Conservation (phyloP, 495 filamentous ascomycete species). For the Cercophora scortea region DNA sequence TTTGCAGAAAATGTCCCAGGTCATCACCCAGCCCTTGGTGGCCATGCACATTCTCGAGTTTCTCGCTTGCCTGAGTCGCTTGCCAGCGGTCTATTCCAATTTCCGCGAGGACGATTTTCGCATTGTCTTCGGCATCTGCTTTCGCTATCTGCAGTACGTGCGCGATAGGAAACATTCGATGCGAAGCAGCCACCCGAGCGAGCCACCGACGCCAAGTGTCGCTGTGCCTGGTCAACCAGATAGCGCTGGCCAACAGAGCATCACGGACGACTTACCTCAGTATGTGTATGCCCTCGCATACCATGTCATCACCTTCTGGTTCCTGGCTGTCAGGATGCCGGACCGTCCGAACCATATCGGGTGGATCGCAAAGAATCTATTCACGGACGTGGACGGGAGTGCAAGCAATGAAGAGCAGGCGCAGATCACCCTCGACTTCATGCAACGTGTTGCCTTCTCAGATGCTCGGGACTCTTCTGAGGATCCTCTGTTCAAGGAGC, state of each 20-base stretch:
- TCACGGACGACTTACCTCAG: conserved; percentile 63
- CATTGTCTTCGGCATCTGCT: conserved; percentile 88
- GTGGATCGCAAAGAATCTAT: conserved; percentile 88
- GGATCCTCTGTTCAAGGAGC: conserved; percentile 53
- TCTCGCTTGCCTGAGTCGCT: conserved; percentile 71
- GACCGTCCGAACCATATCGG: conserved; percentile 77
- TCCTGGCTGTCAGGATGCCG: conserved; percentile 72
- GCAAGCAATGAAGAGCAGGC: conserved; percentile 84
- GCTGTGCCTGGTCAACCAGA: conserved; percentile 13
- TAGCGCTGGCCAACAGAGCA: conserved; percentile 22
- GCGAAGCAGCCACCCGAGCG: conserved; percentile 24
- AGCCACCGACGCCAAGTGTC: conserved; percentile 22
- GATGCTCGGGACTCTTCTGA: conserved; percentile 67
- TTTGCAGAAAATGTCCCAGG: conserved; percentile 84
- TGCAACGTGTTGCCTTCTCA: conserved; percentile 84
- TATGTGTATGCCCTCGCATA: conserved; percentile 92
- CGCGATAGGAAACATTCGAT: conserved; percentile 40
- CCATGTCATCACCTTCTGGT: conserved; percentile 96
- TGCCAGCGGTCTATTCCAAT: conserved; percentile 79
- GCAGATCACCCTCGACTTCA: conserved; percentile 88
- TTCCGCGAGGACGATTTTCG: conserved; percentile 82
- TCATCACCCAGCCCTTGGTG: conserved; percentile 85
- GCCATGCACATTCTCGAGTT: conserved; percentile 95
- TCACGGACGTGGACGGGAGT: conserved; percentile 63
- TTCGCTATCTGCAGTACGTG: conserved; percentile 75